These are phyloP conservation scores for Lentinus tigrinus DNA, from an alignment of 768 basidiomycete species.

Conservation along the genomic window DNA sequence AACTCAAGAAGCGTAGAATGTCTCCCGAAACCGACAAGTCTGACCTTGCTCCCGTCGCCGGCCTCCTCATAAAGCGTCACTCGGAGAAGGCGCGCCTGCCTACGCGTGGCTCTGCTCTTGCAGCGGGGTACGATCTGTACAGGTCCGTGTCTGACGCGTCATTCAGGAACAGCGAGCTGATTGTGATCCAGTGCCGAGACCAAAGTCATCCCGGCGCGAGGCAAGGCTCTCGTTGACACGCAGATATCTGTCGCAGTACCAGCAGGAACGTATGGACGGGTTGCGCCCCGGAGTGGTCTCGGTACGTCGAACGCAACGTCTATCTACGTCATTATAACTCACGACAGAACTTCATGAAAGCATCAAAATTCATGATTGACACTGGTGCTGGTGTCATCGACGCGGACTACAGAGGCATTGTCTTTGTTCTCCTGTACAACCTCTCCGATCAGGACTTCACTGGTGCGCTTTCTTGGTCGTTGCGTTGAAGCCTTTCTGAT, in stretches of 20 bases:
- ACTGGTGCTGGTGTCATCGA: constrained; percentile 98
- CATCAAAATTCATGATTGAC: constrained; percentile 96
- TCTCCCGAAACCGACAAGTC: constrained; percentile 36
- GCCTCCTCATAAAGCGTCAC: constrained; percentile 80
- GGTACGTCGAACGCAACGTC: constrained; percentile 48
- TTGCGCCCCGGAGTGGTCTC: constrained; percentile 93
- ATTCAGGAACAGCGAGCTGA: background rate
- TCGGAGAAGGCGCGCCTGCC: constrained; percentile 82
- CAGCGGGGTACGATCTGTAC: constrained; percentile 96
- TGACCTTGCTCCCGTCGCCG: constrained; percentile 37
- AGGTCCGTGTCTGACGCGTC: constrained; percentile 48
- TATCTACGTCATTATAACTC: background rate
- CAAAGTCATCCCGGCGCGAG: constrained; percentile 81
- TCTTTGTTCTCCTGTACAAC: constrained; percentile 94
- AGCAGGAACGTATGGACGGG: constrained; percentile 89
- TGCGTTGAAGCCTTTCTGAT: constrained; percentile 1
- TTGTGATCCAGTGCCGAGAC: constrained; percentile 66
- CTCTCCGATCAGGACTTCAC: constrained; percentile 86
- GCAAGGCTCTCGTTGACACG: constrained; percentile 89
- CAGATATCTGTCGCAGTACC: constrained; percentile 95
- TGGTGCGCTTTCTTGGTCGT: constrained; percentile 42
- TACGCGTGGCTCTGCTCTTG: constrained; percentile 78
- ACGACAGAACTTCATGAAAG: constrained; percentile 38
- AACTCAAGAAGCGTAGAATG: constrained; percentile 61
- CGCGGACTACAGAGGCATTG: constrained; percentile 89